A percentile compares a stretch with the other conserved stretches of the same genome.
phyloP scores from a whole-genome alignment of 2,329 filamentous ascomycete genomes.

The Geoglossum cookeanum region DNA sequence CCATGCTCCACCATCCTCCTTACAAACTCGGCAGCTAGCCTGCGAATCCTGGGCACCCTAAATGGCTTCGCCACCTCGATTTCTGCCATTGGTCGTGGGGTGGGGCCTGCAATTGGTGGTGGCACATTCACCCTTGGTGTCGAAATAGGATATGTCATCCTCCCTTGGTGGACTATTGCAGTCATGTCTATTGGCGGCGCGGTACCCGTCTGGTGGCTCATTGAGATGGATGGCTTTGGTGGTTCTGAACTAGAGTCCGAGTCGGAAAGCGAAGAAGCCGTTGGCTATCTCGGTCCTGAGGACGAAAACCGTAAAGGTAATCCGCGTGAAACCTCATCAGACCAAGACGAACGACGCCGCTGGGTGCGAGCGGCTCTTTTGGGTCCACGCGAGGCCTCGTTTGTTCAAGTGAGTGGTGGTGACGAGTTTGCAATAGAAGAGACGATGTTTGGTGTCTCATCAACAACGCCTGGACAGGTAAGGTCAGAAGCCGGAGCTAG shows the following conservation, averaged over 20 bases:
- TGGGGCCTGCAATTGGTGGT: constrained; percentile 59
- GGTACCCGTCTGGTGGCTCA: constrained; percentile 54
- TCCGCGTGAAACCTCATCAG: neutral
- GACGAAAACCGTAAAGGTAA: neutral
- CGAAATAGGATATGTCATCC: constrained; percentile 53
- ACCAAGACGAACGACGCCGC: neutral
- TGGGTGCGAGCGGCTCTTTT: neutral
- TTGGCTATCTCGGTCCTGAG: neutral
- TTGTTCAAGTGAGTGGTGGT: neutral
- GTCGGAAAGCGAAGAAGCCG: neutral
- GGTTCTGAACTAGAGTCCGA: constrained; percentile 6
- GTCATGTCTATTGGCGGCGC: constrained; percentile 43
- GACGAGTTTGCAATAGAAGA: neutral
- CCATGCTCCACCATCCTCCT: constrained; percentile 79
- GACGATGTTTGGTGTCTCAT: neutral
- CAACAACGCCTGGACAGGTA: neutral
- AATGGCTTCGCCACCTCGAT: constrained; percentile 81
- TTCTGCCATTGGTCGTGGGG: constrained; percentile 58
- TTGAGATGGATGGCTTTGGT: constrained; percentile 51
- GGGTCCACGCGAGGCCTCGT: neutral
- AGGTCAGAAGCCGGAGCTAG: neutral
- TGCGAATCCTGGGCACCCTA: constrained; percentile 65
- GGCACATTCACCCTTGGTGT: constrained; percentile 58
- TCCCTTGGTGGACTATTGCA: constrained; percentile 67
- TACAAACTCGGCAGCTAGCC: constrained; percentile 63